phyloP scores from a whole-genome alignment of 2,329 filamentous ascomycete genomes.

The Epichloe gansuensis region DNA sequence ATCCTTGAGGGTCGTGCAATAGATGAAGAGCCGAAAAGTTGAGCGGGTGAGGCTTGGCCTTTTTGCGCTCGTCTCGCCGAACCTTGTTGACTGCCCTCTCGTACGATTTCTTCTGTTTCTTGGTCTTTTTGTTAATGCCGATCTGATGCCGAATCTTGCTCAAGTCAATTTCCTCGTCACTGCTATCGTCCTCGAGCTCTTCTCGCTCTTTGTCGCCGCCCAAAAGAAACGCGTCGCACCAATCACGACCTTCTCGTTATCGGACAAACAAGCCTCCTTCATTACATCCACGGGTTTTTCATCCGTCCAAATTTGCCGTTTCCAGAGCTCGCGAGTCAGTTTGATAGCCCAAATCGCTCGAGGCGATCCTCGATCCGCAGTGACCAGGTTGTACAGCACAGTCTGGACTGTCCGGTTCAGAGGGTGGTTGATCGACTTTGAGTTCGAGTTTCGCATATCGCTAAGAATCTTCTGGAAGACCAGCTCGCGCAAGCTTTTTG shows the following conservation, averaged over 20 bases:
- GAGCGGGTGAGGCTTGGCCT: conserved; percentile 71
- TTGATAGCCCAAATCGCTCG: conserved; percentile 95
- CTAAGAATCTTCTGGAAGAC: conserved; percentile 84
- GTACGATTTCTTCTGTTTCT: conserved; percentile 70
- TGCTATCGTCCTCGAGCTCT: conserved; percentile 80
- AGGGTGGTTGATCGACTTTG: conserved; percentile 78
- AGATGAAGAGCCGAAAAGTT: conserved; percentile 96
- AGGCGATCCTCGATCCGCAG: conserved; percentile 69
- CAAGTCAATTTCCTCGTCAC: conserved; percentile 69
- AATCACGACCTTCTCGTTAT: conserved; percentile 85
- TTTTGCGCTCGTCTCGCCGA: conserved; percentile 76
- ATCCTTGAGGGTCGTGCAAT: conserved; percentile 86
- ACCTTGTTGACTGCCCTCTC: conserved; percentile 73
- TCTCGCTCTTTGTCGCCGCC: conserved; percentile 94
- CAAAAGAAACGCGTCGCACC: conserved; percentile 89
- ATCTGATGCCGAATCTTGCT: conserved; percentile 71
- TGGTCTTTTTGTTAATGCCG: conserved; percentile 92
- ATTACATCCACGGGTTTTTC: conserved; percentile 94
- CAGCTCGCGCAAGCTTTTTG: conserved; percentile 70
- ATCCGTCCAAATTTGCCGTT: conserved; percentile 90
- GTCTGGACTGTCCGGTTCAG: conserved; percentile 90
- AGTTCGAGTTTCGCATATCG: conserved; percentile 79
- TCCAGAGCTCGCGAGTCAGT: conserved; percentile 91
- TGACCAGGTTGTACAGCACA: conserved; percentile 82
- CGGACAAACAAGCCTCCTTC: conserved; percentile 80